A percentile compares a stretch with the other conserved stretches of the same genome.
Conservation (phyloP, 306 rosid genomes). For the Acacia crassicarpa region DNA sequence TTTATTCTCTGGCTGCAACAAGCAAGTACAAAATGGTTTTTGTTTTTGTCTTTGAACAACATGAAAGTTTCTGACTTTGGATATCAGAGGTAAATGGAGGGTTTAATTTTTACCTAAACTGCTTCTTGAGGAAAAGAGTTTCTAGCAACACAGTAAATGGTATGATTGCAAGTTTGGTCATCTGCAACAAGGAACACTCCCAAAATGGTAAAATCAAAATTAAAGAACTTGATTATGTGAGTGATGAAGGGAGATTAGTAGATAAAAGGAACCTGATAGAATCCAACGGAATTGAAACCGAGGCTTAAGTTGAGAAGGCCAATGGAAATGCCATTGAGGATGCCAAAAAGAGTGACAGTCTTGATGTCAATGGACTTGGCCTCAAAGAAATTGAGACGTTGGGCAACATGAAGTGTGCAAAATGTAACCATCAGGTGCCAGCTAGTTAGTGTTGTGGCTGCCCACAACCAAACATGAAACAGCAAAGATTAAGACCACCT, state of each 20-base stretch:
- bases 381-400: constrained; percentile 76
- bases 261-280: constrained; percentile 76
- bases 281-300: constrained; percentile 94
- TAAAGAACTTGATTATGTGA: background rate
- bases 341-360: constrained; percentile 84
- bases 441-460: constrained; percentile 96
- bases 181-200: constrained; percentile 47
- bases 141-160: constrained; percentile 93
- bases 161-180: constrained; percentile 99
- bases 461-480: background rate
- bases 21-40: background rate
- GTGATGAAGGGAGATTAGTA: background rate
- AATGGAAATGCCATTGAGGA: constrained; percentile 89
- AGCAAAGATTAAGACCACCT: background rate
- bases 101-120: constrained; percentile 68
- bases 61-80: background rate
- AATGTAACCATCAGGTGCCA: constrained; percentile 98
- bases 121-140: constrained; percentile 78
- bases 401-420: constrained; percentile 91
- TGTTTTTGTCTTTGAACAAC: background rate
- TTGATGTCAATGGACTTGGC: constrained; percentile 75
- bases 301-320: constrained; percentile 94
- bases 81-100: background rate
- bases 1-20: constrained; percentile 78
- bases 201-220: background rate